These are phyloP conservation scores for Pseudocercospora ulei DNA, from an alignment of 2,329 filamentous ascomycete genomes.

Conservation along the genomic window DNA sequence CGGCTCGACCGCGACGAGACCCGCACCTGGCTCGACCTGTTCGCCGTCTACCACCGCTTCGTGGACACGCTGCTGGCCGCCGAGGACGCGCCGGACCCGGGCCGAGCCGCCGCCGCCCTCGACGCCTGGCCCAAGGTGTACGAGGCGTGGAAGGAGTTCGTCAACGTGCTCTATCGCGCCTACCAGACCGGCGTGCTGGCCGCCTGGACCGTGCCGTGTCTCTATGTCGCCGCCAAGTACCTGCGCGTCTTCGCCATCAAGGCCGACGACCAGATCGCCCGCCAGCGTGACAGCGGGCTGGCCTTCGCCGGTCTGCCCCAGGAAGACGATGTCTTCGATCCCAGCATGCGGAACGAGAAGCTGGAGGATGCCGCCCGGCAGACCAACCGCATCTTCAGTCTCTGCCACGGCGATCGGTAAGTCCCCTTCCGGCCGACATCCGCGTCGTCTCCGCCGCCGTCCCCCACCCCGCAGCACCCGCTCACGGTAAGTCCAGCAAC, in stretches of 20 bases:
- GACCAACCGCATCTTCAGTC: slow-evolving; percentile 81
- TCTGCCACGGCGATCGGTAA: slow-evolving; percentile 83
- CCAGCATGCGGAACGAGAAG: slow-evolving; percentile 68
- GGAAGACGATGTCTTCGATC: slow-evolving; percentile 76
- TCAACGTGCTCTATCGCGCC: slow-evolving; percentile 65
- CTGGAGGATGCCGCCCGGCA: slow-evolving; percentile 84
- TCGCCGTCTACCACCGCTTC: slow-evolving; percentile 73
- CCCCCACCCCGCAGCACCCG: slow-evolving; percentile 14
- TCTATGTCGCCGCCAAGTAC: slow-evolving; percentile 81
- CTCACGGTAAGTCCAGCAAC: slow-evolving; percentile 47
- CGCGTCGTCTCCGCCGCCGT: not conserved
- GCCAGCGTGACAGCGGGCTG: slow-evolving; percentile 37
- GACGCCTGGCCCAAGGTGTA: slow-evolving; percentile 80
- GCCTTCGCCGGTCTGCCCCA: slow-evolving; percentile 48
- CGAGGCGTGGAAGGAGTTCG: slow-evolving; percentile 77
- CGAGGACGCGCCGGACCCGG: slow-evolving; percentile 46
- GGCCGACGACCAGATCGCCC: slow-evolving; percentile 62
- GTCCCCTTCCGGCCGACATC: slow-evolving; percentile 25
- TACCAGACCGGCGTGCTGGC: slow-evolving; percentile 69
- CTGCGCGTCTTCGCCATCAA: slow-evolving; percentile 80
- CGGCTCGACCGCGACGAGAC: slow-evolving; percentile 49
- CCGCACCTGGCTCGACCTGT: slow-evolving; percentile 79
- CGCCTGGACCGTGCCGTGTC: slow-evolving; percentile 83
- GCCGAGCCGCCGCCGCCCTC: slow-evolving; percentile 38
- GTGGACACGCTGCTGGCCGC: slow-evolving; percentile 61